phyloP scores from a whole-genome alignment of 208 protist species.

The Trypanosoma avium region DNA sequence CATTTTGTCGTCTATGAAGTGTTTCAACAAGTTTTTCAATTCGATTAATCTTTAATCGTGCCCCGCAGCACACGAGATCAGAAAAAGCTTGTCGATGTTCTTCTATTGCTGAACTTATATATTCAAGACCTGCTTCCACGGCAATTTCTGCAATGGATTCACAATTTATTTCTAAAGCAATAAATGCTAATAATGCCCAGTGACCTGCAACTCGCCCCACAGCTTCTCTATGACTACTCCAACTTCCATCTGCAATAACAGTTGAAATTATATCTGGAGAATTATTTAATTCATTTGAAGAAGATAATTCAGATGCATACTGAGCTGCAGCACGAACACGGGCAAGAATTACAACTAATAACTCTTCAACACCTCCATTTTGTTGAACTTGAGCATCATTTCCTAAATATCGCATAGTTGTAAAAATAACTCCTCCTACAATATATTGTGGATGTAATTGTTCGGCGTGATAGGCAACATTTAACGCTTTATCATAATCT shows the following conservation, averaged over 20 bases:
- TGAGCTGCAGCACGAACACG: slow-evolving; percentile 23
- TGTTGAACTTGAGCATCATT: not conserved
- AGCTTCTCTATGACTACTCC: slow-evolving; percentile 32
- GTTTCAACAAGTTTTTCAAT: slow-evolving; percentile 11
- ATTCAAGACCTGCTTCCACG: slow-evolving; percentile 44
- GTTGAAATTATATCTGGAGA: slow-evolving; percentile 4
- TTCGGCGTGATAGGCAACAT: slow-evolving; percentile 36
- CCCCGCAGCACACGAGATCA: slow-evolving; percentile 53
- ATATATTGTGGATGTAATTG: slow-evolving; percentile 44
- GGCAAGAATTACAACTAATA: slow-evolving; percentile 22
- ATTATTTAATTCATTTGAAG: slow-evolving; percentile 32
- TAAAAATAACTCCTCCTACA: slow-evolving; percentile 38
- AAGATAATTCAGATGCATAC: not conserved
- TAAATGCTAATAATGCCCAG: slow-evolving; percentile 63
- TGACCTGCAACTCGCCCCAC: slow-evolving; percentile 45
- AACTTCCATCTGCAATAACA: slow-evolving; percentile 4
- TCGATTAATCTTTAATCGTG: slow-evolving; percentile 25
- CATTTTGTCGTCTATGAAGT: not conserved
- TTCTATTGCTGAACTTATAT: slow-evolving; percentile 23
- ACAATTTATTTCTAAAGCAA: slow-evolving; percentile 39
- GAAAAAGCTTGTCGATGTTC: slow-evolving; percentile 40
- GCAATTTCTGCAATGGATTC: slow-evolving; percentile 47
- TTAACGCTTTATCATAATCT: slow-evolving; percentile 42
- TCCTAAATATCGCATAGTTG: slow-evolving; percentile 37
- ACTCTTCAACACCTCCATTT: not conserved